Percentiles rank a stretch among this genome's conserved stretches.
Evolutionary conservation across 1,139 yeast species (phyloP).

Genomic region (Kodamaea alishanica): DNA sequence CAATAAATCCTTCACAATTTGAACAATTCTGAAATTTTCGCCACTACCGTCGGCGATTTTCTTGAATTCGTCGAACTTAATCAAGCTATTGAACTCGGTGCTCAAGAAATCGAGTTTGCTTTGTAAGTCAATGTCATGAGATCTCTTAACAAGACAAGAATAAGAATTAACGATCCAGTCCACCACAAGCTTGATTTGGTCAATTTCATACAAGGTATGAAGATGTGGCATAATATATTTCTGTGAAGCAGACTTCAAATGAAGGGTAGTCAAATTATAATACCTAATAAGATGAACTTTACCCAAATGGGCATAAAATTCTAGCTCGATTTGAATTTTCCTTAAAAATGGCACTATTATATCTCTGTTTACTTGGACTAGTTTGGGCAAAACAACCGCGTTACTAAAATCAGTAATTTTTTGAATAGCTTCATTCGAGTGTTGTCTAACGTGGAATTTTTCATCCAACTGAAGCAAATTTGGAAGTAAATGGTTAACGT

Average conservation of each 20-base stretch:
- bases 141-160: conserved; percentile 1
- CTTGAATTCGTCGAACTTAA: conserved; percentile 18
- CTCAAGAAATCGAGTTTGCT: conserved; percentile 21
- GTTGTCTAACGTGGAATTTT: neutral
- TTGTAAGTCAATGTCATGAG: conserved; percentile 10
- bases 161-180: conserved; percentile 2
- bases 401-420: neutral
- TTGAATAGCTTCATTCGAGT: neutral
- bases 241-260: neutral
- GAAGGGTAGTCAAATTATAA: neutral
- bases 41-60: conserved; percentile 9
- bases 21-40: conserved; percentile 16
- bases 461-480: no score
- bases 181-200: conserved; percentile 2
- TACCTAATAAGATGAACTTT: neutral
- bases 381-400: neutral
- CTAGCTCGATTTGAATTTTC: neutral
- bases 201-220: conserved; percentile 2
- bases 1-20: conserved; percentile 23
- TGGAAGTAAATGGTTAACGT: neutral
- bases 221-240: conserved; percentile 1
- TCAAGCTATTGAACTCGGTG: conserved; percentile 27
- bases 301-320: neutral
- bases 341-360: conserved; percentile 4
- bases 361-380: neutral